A percentile compares a stretch with the other conserved stretches of the same genome.
phyloP scores from a whole-genome alignment of 2,329 filamentous ascomycete genomes.

The Aspergillus sp. region DNA sequence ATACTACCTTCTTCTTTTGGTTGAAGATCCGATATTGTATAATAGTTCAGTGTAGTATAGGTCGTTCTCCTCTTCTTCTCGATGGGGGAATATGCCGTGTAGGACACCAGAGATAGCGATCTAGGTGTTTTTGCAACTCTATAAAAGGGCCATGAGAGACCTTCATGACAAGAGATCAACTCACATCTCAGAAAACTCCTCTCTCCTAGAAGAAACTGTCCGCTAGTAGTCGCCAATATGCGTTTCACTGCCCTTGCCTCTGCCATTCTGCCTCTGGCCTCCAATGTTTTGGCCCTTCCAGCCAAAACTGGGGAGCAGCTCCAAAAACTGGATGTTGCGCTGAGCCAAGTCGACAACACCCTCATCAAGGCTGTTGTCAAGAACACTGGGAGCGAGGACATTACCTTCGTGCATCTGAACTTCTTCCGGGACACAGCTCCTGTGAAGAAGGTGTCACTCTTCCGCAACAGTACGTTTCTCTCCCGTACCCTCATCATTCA shows the following conservation, averaged over 20 bases:
- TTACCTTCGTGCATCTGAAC: constrained; percentile 37
- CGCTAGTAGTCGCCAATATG: constrained; percentile 16
- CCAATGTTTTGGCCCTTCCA: constrained; percentile 19
- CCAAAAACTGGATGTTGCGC: constrained; percentile 30
- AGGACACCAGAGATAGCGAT: neutral
- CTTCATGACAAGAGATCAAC: neutral
- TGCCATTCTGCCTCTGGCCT: constrained; percentile 21
- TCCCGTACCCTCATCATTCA: neutral
- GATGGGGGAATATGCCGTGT: neutral
- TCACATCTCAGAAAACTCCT: neutral
- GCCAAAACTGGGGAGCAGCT: constrained; percentile 6
- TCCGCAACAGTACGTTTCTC: constrained; percentile 31
- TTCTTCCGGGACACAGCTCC: constrained; percentile 35
- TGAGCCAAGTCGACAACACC: constrained; percentile 31
- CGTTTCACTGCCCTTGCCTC: constrained; percentile 19
- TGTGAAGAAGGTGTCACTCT: constrained; percentile 36
- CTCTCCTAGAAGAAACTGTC: neutral
- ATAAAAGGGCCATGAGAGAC: neutral
- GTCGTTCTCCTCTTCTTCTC: neutral
- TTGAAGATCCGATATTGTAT: neutral
- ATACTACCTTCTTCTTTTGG: constrained; percentile 18
- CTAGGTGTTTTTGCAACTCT: too few species aligned
- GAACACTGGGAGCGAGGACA: constrained; percentile 30
- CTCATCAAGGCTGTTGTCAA: constrained; percentile 36
- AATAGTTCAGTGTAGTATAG: neutral